A percentile compares a stretch with the other conserved stretches of the same genome.
Evolutionary conservation across 108 stramenopile species (phyloP).

Genomic region (Skeletonema menzelii): DNA sequence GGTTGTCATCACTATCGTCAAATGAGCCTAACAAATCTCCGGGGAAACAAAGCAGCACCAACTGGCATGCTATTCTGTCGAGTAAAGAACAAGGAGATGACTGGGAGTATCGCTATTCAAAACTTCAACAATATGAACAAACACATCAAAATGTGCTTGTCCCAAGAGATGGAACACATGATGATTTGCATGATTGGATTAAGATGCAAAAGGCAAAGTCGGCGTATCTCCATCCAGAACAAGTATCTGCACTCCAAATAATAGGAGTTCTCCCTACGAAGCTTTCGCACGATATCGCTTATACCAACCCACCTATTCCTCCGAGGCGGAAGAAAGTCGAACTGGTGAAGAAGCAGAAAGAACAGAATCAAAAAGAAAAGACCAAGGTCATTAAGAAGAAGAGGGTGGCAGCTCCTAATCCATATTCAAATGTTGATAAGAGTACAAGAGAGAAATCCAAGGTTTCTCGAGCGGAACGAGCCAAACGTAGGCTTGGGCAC

Average conservation of each 20-base stretch:
- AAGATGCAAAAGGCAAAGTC: not conserved
- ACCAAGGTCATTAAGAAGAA: not conserved
- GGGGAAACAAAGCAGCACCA: no score
- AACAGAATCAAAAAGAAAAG: not conserved
- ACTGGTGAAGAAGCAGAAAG: not conserved
- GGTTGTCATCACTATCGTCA: no score
- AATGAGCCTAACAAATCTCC: no score
- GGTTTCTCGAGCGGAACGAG: not conserved
- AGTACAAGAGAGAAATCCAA: not conserved
- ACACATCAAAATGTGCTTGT: not conserved
- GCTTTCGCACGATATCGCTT: not conserved
- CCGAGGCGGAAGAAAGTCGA: not conserved
- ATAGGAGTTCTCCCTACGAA: not conserved
- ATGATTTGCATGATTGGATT: constrained; percentile 7
- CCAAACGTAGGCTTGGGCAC: not conserved
- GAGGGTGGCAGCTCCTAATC: not conserved
- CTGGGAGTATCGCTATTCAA: not conserved
- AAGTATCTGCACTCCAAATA: not conserved
- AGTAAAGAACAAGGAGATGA: not conserved
- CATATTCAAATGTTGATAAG: not conserved
- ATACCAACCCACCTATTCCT: not conserved
- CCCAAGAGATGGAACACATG: not conserved
- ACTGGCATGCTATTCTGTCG: no score
- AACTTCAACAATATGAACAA: not conserved
- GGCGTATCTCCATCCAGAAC: not conserved